Conservation (phyloP, 2,329 filamentous ascomycete species). For the Pestalotiopsis sp. region DNA sequence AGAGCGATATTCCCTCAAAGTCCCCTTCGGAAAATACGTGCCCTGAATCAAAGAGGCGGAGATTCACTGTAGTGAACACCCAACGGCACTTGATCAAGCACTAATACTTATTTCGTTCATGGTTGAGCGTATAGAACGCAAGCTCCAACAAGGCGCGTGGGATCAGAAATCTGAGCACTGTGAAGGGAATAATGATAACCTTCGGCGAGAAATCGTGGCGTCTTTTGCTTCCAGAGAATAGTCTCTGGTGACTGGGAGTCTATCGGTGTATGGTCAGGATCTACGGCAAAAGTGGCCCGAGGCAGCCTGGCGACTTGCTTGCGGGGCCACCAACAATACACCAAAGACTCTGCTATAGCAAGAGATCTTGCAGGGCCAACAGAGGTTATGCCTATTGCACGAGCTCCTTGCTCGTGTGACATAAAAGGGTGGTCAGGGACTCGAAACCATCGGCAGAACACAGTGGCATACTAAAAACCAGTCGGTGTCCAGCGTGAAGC, state of each 20-base stretch:
- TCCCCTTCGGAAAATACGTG: constrained; percentile 29
- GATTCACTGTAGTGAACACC: too few relatives aligned
- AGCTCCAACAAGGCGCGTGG: constrained; percentile 23
- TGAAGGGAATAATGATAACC: constrained; percentile 27
- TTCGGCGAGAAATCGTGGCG: constrained; percentile 30
- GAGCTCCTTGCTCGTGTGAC: constrained; percentile 24
- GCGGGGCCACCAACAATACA: constrained; percentile 29
- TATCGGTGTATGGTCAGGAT: constrained; percentile 24
- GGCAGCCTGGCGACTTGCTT: constrained; percentile 21
- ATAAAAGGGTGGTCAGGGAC: constrained; percentile 22
- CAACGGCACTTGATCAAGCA: constrained; percentile 28
- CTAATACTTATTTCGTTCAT: constrained; percentile 26
- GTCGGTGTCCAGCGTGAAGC: constrained; percentile 18
- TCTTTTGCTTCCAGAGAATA: constrained; percentile 29
- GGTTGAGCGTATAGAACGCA: constrained; percentile 34
- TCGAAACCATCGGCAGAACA: constrained; percentile 28
- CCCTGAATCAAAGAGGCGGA: constrained; percentile 29
- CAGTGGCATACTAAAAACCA: constrained; percentile 25
- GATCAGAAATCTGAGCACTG: constrained; percentile 25
- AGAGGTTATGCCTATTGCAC: constrained; percentile 23
- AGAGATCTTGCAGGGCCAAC: constrained; percentile 25
- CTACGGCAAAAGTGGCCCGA: not conserved
- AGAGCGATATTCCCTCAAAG: constrained; percentile 20
- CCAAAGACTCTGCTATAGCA: constrained; percentile 31
- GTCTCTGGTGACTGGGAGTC: constrained; percentile 30